Conservation (phyloP, 2,329 filamentous ascomycete species). For the Aspergillus uvarum region DNA sequence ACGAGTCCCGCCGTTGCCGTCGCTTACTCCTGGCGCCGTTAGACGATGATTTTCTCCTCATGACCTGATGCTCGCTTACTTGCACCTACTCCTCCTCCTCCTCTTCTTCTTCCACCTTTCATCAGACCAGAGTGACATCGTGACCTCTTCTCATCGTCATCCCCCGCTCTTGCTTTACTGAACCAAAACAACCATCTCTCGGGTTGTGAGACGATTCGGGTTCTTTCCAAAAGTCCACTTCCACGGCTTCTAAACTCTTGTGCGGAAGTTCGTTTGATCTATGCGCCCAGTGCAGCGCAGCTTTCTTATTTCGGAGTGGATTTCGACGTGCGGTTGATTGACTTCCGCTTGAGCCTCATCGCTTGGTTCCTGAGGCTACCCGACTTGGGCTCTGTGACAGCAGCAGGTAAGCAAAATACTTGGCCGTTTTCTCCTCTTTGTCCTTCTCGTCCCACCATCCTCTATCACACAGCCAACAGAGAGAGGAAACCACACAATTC, state of each 20-base stretch:
- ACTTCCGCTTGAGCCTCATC: constrained; percentile 8
- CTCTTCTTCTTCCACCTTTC: constrained; percentile 1
- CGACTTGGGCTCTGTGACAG: constrained; percentile 5
- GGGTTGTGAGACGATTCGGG: not conserved
- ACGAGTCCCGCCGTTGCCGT: not conserved
- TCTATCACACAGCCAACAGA: not conserved
- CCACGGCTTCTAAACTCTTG: not conserved
- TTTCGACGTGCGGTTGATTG: constrained; percentile 1
- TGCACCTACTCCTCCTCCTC: not conserved
- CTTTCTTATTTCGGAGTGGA: not conserved
- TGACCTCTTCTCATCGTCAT: constrained; percentile 2
- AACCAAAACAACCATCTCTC: not conserved
- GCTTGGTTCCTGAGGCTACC: constrained; percentile 2
- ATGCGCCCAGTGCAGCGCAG: constrained; percentile 6
- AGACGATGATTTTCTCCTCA: constrained; percentile 6
- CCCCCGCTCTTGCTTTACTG: not conserved
- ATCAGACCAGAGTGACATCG: not conserved
- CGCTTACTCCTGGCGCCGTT: not conserved
- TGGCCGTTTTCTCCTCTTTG: not conserved
- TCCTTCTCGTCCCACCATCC: not conserved
- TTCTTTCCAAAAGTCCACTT: not conserved
- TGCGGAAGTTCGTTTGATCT: constrained; percentile 3
- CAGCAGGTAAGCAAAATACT: constrained; percentile 4
- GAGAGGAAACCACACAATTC: not conserved
- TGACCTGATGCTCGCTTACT: not conserved